Evolutionary conservation across 192 early-diverging fungal species (phyloP), one percentile per base, ranked within the genome.

Genomic region (Phycomyces blakesleeanus): DNA sequence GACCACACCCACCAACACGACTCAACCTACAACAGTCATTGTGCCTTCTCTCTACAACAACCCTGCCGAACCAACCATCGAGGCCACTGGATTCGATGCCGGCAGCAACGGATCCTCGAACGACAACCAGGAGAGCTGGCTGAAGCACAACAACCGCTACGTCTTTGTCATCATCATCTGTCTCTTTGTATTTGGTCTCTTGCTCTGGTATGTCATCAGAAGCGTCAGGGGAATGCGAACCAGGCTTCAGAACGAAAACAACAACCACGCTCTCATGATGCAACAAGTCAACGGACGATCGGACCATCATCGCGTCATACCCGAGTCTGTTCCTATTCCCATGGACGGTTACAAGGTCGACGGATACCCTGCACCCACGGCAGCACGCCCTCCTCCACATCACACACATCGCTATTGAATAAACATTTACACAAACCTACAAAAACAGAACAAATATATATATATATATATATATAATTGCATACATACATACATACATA

Each of bases 101-200:
- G 38, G 26, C 26, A 27, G 42, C 26, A 34, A 66, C 15, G 16
- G 11, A 7, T 37, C 47, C 21, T 27, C 40, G 26, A n/a, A 20
- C 29, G 26, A 42, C 18, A 18, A 60, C 7, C 16, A 44, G 14
- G 41, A 61, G 1, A 67, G 60, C 38, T 73, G 71, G 71, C 56
- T 73, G 12, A 26, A 18, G 25, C 51, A 50, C 24, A 55, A 73
- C 9, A 26, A 57, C 16, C 64, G 53, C 1, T 73, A 62, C 39
- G 47, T 73, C 11, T 57, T 73, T 49, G 63, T 73, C 21, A 57
- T 66, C 53, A 56, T 63, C 29, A 50, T 73, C 14, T 55, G 20
- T 18, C 40, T 73, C 16, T 10, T 73, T 16, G 38, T 73, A 3
- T 34, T 57, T 18, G 55, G 24, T 53, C 16, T 62, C 9, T 5